These are phyloP conservation scores for Lasiosphaeria hispida DNA, from an alignment of 495 filamentous ascomycete genomes.

Conservation along the genomic window DNA sequence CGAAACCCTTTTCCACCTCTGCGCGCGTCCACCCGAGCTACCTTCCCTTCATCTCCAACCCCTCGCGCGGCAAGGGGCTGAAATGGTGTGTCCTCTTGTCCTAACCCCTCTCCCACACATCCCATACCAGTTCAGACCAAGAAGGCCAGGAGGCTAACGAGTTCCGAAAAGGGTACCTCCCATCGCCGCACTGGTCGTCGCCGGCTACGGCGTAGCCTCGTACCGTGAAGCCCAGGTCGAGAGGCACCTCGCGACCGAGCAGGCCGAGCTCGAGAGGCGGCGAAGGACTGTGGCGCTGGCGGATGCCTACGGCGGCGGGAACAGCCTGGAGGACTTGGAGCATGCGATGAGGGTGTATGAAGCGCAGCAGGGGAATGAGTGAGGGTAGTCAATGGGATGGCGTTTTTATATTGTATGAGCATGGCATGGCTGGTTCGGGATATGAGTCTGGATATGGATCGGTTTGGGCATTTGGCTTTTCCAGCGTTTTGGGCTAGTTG, in stretches of 20 bases:
- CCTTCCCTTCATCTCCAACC: constrained; percentile 40
- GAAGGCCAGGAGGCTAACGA: background rate
- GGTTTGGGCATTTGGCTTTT: background rate
- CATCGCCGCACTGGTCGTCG: constrained; percentile 37
- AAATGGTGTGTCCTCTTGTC: constrained; percentile 33
- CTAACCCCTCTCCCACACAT: background rate
- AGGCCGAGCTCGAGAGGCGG: constrained; percentile 26
- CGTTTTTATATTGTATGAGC: too few species aligned
- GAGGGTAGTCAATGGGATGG: background rate
- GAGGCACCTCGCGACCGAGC: constrained; percentile 21
- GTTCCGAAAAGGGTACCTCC: constrained; percentile 33
- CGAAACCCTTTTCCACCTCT: constrained; percentile 35
- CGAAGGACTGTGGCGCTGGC: constrained; percentile 32
- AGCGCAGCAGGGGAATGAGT: constrained; percentile 30
- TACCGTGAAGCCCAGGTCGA: constrained; percentile 32
- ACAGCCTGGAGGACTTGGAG: constrained; percentile 55
- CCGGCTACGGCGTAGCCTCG: constrained; percentile 40
- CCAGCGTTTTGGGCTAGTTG: too few species aligned
- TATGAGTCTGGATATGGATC: background rate
- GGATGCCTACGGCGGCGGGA: constrained; percentile 61
- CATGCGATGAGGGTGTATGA: constrained; percentile 57
- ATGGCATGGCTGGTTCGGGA: background rate
- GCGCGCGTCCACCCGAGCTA: constrained; percentile 44
- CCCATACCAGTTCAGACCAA: background rate
- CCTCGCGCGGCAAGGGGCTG: constrained; percentile 29